These are phyloP conservation scores for Geotrichum ghanense DNA, from an alignment of 805 yeast species.

Conservation along the genomic window DNA sequence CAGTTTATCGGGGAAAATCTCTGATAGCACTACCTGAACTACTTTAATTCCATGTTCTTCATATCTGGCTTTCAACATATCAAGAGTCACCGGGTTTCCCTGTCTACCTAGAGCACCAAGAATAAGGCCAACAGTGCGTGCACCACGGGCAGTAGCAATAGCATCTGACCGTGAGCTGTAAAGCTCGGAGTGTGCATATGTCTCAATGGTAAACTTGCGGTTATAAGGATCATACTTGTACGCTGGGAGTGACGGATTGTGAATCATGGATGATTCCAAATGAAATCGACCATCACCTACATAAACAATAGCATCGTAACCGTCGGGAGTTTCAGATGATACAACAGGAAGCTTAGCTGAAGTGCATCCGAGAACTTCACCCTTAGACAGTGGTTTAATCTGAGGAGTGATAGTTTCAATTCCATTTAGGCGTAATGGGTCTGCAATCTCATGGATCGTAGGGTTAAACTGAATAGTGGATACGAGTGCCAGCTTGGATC, in stretches of 20 bases:
- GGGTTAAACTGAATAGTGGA: conserved; percentile 98
- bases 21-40: conserved; percentile 76
- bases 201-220: conserved; percentile 79
- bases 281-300: conserved; percentile 96
- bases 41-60: conserved; percentile 47
- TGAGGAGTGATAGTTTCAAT: conserved; percentile 77
- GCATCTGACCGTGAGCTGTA: conserved; percentile 65
- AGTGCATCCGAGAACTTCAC: conserved; percentile 94
- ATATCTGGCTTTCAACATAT: conserved; percentile 48
- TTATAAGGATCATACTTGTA: conserved; percentile 93
- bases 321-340: conserved; percentile 19
- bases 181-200: conserved; percentile 79
- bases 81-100: conserved; percentile 73
- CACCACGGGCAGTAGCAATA: conserved; percentile 44
- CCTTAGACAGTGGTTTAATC: conserved; percentile 82
- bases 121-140: conserved; percentile 68
- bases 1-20: conserved; percentile 84
- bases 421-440: conserved; percentile 35
- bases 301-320: conserved; percentile 70
- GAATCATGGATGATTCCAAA: conserved; percentile 92
- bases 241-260: conserved; percentile 87
- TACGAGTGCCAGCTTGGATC: conserved; percentile 66
- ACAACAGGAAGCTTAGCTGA: conserved; percentile 50
- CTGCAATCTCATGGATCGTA: conserved; percentile 68
- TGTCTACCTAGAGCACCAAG: conserved; percentile 94